phyloP scores from a whole-genome alignment of 2,329 filamentous ascomycete species.

The Venturia effusa region DNA sequence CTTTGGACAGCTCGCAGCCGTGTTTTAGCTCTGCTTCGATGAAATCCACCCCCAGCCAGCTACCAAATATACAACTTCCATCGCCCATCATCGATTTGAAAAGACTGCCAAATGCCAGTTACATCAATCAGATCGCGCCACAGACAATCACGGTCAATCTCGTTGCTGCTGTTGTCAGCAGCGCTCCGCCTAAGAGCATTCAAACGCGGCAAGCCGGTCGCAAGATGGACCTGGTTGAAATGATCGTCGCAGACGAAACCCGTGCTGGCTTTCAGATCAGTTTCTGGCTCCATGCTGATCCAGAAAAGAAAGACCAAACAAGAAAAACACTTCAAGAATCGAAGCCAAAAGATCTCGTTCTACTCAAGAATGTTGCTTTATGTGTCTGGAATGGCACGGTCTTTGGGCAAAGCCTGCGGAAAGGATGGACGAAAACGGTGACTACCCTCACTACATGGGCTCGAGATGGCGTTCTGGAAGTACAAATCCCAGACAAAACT shows the following conservation, averaged over 20 bases:
- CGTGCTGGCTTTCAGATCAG: slow-evolving; percentile 69
- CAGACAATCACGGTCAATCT: slow-evolving; percentile 76
- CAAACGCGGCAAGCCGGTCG: slow-evolving; percentile 43
- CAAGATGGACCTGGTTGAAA: slow-evolving; percentile 58
- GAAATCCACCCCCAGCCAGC: background rate
- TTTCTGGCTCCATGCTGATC: slow-evolving; percentile 58
- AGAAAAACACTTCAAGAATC: slow-evolving; percentile 36
- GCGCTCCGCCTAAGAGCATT: slow-evolving; percentile 56
- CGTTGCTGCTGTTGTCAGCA: slow-evolving; percentile 67
- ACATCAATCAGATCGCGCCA: slow-evolving; percentile 58
- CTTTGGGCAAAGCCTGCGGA: slow-evolving; percentile 67
- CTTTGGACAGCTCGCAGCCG: slow-evolving; percentile 11
- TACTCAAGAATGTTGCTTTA: slow-evolving; percentile 70
- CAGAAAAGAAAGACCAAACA: slow-evolving; percentile 18
- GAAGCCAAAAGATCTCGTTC: slow-evolving; percentile 62
- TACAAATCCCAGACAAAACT: background rate
- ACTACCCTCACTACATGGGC: background rate
- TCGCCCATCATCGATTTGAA: slow-evolving; percentile 51
- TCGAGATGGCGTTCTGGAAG: background rate
- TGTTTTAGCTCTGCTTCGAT: background rate
- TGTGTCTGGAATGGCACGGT: slow-evolving; percentile 65
- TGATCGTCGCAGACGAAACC: slow-evolving; percentile 79
- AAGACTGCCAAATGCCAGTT: slow-evolving; percentile 56
- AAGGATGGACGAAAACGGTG: slow-evolving; percentile 9
- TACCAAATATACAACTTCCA: slow-evolving; percentile 22